A percentile compares a stretch with the other conserved stretches of the same genome.
phyloP scores from a whole-genome alignment of 2,329 filamentous ascomycete species.

The Pseudogymnoascus sp. region DNA sequence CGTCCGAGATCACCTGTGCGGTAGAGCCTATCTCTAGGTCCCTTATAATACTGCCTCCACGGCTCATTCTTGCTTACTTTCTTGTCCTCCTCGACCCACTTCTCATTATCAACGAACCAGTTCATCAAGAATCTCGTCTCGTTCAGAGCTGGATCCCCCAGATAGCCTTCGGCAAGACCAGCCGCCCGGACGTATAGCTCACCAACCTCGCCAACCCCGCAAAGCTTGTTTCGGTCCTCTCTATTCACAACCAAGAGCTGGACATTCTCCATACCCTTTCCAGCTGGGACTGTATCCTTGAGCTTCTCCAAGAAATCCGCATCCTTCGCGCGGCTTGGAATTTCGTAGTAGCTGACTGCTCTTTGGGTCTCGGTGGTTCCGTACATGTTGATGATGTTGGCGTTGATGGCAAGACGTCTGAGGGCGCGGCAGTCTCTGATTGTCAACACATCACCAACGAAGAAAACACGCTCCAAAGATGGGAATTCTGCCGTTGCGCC shows the following conservation, averaged over 20 bases:
- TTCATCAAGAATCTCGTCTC: slow-evolving; percentile 28
- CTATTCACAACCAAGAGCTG: slow-evolving; percentile 79
- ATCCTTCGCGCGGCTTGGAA: slow-evolving; percentile 58
- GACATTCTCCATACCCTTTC: slow-evolving; percentile 79
- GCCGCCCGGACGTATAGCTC: slow-evolving; percentile 78
- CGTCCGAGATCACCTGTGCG: slow-evolving; percentile 78
- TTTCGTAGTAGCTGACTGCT: slow-evolving; percentile 74
- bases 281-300: slow-evolving; percentile 73
- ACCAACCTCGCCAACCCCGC: slow-evolving; percentile 71
- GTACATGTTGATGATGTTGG: slow-evolving; percentile 76
- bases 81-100: slow-evolving; percentile 36
- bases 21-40: slow-evolving; percentile 80
- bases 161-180: slow-evolving; percentile 75
- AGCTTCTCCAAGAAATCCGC: slow-evolving; percentile 56
- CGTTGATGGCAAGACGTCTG: slow-evolving; percentile 68
- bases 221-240: slow-evolving; percentile 56
- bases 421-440: slow-evolving; percentile 72
- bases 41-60: slow-evolving; percentile 72
- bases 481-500: slow-evolving; percentile 72
- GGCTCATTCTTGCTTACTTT: slow-evolving; percentile 61
- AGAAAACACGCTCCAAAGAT: slow-evolving; percentile 71
- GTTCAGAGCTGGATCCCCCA: slow-evolving; percentile 31
- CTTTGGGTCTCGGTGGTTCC: slow-evolving; percentile 81
- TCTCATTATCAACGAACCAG: slow-evolving; percentile 30
- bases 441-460: slow-evolving; percentile 84